Base-by-base conservation (phyloP, 2,329 filamentous ascomycete species). In the Aspergillus amoenus region DNA sequence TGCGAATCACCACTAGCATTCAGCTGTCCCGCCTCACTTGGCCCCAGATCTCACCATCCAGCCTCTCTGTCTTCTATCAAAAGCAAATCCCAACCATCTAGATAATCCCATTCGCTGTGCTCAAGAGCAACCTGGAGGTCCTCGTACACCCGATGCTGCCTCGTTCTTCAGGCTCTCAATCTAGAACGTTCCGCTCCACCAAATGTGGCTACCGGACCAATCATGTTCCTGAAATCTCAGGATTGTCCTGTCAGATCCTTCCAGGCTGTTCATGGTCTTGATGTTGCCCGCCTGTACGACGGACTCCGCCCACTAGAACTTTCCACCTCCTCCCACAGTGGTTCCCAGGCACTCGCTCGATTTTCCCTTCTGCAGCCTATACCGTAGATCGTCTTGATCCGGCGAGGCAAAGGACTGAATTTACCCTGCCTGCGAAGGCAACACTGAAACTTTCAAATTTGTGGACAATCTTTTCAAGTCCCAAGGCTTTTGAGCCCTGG, bases 111-210 rank as follows among this genome's bases (percentile, higher is more conserved):
- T 52, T 42, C 41, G 27, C 50, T n/a, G 15, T n/a, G 8, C 27
- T 30, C 27, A 30, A 9, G 27, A 30, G 27, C 27, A 30, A 30
- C 27, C 9, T 12, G 9, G 27, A 30, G 27, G 11, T 30, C 27
- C 9, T 30, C 9, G 21, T 18, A 37, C 15, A 5, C 21, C 17
- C 21, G 4, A 21, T 24, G 6, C 32, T 52, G 45, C 47, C 50
- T 60, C 34, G 39, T 21, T 59, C 52, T 61, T 66, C 44, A 66
- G 62, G 62, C 65, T 13, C 4, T 24, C n/a, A 56, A 64, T 69
- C 69, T 71, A 70, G 70, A 71, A 72, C 61, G 62, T 71, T 72
- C 70, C 64, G 66, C 66, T 67, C 64, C 63, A 63, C 61, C 55
- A 45, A 11, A 30, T 17, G 21, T 21, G 17, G 27, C 22, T 45